Conservation (phyloP, 352 stramenopile species). For the Paralagenidium karlingii region DNA sequence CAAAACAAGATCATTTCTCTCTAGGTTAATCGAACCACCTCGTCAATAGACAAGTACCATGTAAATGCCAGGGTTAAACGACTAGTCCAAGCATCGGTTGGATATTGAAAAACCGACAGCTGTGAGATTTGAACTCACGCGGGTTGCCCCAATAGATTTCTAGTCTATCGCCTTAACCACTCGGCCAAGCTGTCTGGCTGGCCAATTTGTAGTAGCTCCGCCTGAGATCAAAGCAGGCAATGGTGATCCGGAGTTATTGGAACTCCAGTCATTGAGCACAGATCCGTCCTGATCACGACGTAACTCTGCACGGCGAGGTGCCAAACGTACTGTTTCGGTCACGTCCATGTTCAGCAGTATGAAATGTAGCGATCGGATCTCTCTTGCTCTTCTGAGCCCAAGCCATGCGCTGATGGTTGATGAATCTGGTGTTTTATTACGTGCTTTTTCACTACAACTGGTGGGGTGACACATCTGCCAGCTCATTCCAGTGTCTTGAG, state of each 20-base stretch:
- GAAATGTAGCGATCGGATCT: conserved; percentile 1
- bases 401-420: neutral
- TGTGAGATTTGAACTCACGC: no score
- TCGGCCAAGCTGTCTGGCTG: no score
- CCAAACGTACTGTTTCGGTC: no score
- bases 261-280: no score
- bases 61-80: no score
- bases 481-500: conserved; percentile 90
- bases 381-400: conserved; percentile 2
- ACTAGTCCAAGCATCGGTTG: no score
- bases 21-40: conserved; percentile 2
- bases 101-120: no score
- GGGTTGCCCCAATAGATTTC: conserved; percentile 6
- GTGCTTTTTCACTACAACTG: conserved; percentile 7
- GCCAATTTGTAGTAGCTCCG: no score
- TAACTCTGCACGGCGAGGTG: no score
- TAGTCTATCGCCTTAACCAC: conserved; percentile 11
- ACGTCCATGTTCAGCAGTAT: conserved; percentile 5
- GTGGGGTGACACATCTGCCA: conserved; percentile 7
- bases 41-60: neutral
- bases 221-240: no score
- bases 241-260: no score
- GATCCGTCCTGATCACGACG: no score
- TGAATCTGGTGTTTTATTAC: conserved; percentile 1
- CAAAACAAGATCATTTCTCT: conserved; percentile 2